These are phyloP conservation scores for Ganoderma boninense DNA, from an alignment of 1,284 basidiomycete species.

Conservation along the genomic window DNA sequence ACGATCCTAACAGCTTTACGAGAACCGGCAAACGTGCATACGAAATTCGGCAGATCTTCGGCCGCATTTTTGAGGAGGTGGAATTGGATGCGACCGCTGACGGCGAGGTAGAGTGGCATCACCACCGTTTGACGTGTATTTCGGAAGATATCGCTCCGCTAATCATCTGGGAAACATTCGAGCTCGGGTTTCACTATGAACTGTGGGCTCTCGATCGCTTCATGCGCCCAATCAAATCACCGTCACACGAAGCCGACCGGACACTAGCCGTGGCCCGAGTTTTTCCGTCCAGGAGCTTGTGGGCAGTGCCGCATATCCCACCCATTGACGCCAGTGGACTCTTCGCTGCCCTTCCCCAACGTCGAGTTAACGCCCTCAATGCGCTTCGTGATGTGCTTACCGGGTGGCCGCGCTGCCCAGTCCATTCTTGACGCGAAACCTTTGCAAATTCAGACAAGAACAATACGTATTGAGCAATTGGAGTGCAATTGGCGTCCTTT, in stretches of 20 bases:
- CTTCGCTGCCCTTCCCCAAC: neutral
- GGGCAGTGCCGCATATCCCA: neutral
- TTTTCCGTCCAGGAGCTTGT: neutral
- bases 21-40: neutral
- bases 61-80: neutral
- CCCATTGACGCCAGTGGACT: neutral
- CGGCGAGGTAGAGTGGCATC: neutral
- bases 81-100: neutral
- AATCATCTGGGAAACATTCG: slow-evolving; percentile 20
- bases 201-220: slow-evolving; percentile 16
- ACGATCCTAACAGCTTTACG: neutral
- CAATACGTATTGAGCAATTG: neutral
- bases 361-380: neutral
- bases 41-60: slow-evolving; percentile 6
- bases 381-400: neutral
- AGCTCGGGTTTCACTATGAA: slow-evolving; percentile 25
- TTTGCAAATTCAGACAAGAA: neutral
- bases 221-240: neutral
- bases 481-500: neutral
- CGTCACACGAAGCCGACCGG: neutral
- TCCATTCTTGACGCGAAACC: neutral
- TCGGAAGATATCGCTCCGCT: neutral
- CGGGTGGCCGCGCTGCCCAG: neutral
- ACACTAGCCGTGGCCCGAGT: neutral
- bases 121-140: neutral